Conservation (phyloP, 2,329 filamentous ascomycete species). For the Fusarium cyanostomum region DNA sequence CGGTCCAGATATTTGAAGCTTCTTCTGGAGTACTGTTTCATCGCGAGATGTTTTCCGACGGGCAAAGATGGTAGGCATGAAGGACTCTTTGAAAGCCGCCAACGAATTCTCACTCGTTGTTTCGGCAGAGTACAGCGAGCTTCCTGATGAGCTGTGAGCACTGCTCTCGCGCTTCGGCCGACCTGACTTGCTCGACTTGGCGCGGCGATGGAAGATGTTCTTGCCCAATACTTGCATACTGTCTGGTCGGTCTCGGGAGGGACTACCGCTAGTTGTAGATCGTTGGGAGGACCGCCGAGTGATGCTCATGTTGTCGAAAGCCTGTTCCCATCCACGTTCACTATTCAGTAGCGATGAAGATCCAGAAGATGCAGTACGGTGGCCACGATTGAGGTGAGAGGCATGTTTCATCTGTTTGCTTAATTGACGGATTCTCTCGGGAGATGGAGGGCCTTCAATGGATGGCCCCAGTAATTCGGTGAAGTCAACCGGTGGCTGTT, state of each 20-base stretch:
- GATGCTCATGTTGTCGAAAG: slow-evolving; percentile 58
- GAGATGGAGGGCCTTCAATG: slow-evolving; percentile 69
- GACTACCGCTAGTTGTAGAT: slow-evolving; percentile 63
- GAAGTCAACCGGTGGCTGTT: slow-evolving; percentile 39
- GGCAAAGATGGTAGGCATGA: slow-evolving; percentile 61
- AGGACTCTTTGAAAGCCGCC: slow-evolving; percentile 53
- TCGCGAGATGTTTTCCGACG: slow-evolving; percentile 56
- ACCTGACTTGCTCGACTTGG: slow-evolving; percentile 55
- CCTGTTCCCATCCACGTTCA: slow-evolving; percentile 62
- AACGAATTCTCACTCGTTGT: slow-evolving; percentile 47
- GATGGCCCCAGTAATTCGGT: slow-evolving; percentile 64
- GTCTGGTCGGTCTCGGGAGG: slow-evolving; percentile 64
- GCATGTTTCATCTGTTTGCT: slow-evolving; percentile 67
- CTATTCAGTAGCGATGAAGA: slow-evolving; percentile 60
- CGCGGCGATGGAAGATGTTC: slow-evolving; percentile 65
- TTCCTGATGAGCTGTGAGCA: slow-evolving; percentile 57
- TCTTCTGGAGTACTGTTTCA: slow-evolving; percentile 48
- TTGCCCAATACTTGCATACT: slow-evolving; percentile 69
- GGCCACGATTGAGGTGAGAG: slow-evolving; percentile 52
- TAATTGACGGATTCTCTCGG: slow-evolving; percentile 66
- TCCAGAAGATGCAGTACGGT: slow-evolving; percentile 60
- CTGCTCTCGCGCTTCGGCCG: slow-evolving; percentile 57
- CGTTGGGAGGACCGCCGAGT: slow-evolving; percentile 66
- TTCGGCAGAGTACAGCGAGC: slow-evolving; percentile 61
- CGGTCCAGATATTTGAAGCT: slow-evolving; percentile 67